Base-by-base conservation (phyloP, 176 grass and related monocot species). In the Cenchrus fungigraminus region DNA sequence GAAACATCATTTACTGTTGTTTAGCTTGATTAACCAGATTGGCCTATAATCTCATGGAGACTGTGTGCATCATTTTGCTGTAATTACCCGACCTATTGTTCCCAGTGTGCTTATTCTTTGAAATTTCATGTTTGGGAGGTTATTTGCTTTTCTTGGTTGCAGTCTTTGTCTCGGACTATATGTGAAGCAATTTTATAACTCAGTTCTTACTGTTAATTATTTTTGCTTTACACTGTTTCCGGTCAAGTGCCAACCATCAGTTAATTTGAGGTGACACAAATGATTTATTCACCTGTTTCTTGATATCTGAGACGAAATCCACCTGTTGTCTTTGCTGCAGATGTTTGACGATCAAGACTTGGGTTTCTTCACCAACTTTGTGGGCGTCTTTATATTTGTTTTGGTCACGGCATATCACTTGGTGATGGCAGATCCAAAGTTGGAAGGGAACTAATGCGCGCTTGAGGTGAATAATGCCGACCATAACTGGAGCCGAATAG, bases 341-440 rank as follows among this genome's bases (percentile, higher is more conserved):
- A 98, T 95, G 93, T 93, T 98, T 87, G 91, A 92, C 29, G 93
- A 98, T 83, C 93, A 95, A 72, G 89, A 91, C 82, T 68, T 95
- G 89, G 93, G 91, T 25, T 93, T 95, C 87, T 92, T 95, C 65
- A 75, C 87, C 83, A 98, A 95, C 73, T 93, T 94, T 16, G 81
- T 95, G 34, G 91, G 96, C 61, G 84, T 97, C 55, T 97, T 95
- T 78, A 95, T 95, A 68, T 95, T 98, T 60, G 63, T 90, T 22
- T 77, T 93, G 88, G 83, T 94, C 50, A 95, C 87, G 51, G 87
- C 87, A 4, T 94, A 92, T 82, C 91, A 95, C 80, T 95, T 87
- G 29, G 88, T 95, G 82, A 87, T 94, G 83, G 91, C 89, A n/a
- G 91, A 95, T 29, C 89, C 91, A 0, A 98, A 93, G 77, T 93